Evolutionary conservation across 768 basidiomycete species (phyloP).

Genomic region (Leccinum subtestaceum): DNA sequence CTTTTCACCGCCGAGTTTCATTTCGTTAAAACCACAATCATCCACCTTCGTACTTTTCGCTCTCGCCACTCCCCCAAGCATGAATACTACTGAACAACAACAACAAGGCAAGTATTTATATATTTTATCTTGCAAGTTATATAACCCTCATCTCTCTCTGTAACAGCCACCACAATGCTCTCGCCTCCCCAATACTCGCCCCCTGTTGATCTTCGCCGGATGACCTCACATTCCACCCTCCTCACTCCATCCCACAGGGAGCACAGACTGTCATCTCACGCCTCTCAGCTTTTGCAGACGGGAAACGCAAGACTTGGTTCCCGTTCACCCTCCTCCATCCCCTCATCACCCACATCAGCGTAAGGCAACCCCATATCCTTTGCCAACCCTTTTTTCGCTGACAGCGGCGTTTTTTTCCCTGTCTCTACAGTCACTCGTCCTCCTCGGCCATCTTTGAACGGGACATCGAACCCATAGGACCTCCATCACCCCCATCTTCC

Average conservation of each 20-base stretch:
- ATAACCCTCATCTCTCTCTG: background rate
- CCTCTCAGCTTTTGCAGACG: conserved; percentile 49
- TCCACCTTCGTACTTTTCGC: conserved; percentile 12
- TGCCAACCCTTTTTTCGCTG: conserved; percentile 4
- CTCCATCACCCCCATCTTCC: conserved; percentile 38
- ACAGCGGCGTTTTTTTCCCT: conserved; percentile 1
- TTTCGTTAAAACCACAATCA: conserved; percentile 18
- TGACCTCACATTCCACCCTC: conserved; percentile 47
- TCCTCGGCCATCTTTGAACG: conserved; percentile 91
- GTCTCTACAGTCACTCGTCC: conserved; percentile 52
- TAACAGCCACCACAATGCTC: conserved; percentile 15
- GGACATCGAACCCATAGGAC: conserved; percentile 68
- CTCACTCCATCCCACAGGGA: conserved; percentile 40
- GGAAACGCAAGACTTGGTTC: conserved; percentile 50
- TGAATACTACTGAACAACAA: conserved; percentile 5
- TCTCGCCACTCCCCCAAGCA: background rate
- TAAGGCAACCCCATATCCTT: conserved; percentile 36
- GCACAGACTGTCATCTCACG: conserved; percentile 40
- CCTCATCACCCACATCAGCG: conserved; percentile 78
- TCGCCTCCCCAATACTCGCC: conserved; percentile 28
- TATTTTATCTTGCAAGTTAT: background rate
- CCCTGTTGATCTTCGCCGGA: conserved; percentile 51
- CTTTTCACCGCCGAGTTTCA: background rate
- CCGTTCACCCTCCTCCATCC: conserved; percentile 70
- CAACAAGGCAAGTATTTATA: conserved; percentile 18